Evolutionary conservation across 1,284 basidiomycete species (phyloP), one percentile per base, ranked within the genome.

Genomic region (Boletellus deceptivus): DNA sequence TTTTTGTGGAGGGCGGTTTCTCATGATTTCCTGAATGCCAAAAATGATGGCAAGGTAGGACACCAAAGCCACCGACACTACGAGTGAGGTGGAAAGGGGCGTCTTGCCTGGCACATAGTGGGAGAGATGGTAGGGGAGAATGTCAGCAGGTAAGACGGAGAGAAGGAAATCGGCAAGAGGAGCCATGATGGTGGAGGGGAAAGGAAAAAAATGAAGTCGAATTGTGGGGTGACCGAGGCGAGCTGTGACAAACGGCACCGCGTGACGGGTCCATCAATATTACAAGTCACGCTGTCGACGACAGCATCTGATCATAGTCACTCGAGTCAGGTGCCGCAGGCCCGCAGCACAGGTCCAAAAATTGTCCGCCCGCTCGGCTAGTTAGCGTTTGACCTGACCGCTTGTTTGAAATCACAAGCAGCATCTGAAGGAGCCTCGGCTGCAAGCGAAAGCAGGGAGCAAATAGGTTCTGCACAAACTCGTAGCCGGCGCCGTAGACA

Each of bases 41-140:
- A 98, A 98, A 70, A 99, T 88, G 75, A 89, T 75, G 68, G 82
- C 84, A 59, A 99, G 83, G 78, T 99, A 99, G 51, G 81, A 80
- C 31, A 72, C 78, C 56, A 98, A 79, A 18, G 87, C 76, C 17
- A 80, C 72, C 43, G 82, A 70, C 54, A 97, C 94, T 57, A 80
- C 77, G 56, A 83, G 79, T 50, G 82, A 74, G 10, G 91, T 96
- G 48, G 91, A 93, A 50, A 97, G 68, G 7, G 93, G 93, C 1
- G 89, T 90, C 61, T 78, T 71, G 22, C 87, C 89, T 37, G 75
- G 75, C 51, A 89, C 78, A 80, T 88, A 93, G 54, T 79, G 79
- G 47, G 77, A 78, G 42, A 88, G 71, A 62, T 89, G 72, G 46
- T 66, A 68, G 9, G 90, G 89, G 52, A 90, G 74, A 49, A 76